Evolutionary conservation across 768 basidiomycete species (phyloP), one percentile per base, ranked within the genome.

Genomic region (Russula compacta): DNA sequence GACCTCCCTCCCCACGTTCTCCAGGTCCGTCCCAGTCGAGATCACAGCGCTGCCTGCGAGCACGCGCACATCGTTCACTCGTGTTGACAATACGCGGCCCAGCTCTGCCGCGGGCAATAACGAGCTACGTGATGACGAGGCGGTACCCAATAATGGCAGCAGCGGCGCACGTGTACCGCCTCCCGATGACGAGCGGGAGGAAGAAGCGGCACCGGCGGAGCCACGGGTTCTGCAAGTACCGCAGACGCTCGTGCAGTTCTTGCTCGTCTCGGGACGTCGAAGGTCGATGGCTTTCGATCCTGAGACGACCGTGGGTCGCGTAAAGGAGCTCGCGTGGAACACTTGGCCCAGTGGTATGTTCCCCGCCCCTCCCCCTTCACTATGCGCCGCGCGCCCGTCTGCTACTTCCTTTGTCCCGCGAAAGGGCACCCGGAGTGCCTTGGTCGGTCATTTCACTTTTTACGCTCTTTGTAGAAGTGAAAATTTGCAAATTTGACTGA

Each of bases 301-400:
- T 12, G 82, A 83, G 65, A 86, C 81, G 21, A 86, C 87, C 0
- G 75, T 91, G 36, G 87, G 86, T 17, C 77, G 89, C 66, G 85
- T 89, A 33, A 91, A 91, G 72, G 89, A 92, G 73, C 79, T 92
- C 50, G 81, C 85, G 40, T 91, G 89, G 89, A 88, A 85, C 73
- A 80, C 83, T 38, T 92, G 89, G 89, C 87, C 87, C 33, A 73
- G 76, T 67, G 87, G 88, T 85, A 64, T 68, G 81, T 74, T 35
- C 40, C 36, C 50, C 24, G n/a, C 59, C 15, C 33, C 5, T 5
- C 6, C 2, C 32, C 11, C 32, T 15, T 1, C 29, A 17, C 6
- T 24, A 14, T 6, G 14, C 10, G 12, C 24, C n/a, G n/a, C 9
- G 21, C 12, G 24, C 11, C 21, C 15, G 21, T 19, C 3, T 24